Conservation (phyloP, 805 yeast genomes). For the Clavispora santaluciae region DNA sequence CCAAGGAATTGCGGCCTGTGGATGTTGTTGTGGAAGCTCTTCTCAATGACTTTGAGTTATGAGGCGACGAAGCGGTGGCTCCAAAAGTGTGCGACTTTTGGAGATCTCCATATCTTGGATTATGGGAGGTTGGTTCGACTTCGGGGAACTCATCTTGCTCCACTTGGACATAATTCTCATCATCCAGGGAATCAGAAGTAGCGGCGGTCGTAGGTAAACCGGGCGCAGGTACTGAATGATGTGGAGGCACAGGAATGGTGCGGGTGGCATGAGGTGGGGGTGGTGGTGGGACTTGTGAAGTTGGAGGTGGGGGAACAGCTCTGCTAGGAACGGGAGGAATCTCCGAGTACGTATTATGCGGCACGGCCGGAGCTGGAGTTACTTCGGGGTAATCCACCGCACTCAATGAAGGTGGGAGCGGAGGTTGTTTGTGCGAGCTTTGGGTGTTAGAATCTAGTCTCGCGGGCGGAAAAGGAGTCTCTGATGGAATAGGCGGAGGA, state of each 20-base stretch:
- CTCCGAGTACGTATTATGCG: not conserved
- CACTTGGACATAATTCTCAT: not conserved
- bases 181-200: not conserved
- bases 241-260: conserved; percentile 10
- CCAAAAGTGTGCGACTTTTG: not conserved
- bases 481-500: conserved; percentile 1
- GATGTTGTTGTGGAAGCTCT: conserved; percentile 7
- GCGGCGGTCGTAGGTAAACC: conserved; percentile 3
- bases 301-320: conserved; percentile 12
- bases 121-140: not conserved
- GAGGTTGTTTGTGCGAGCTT: not conserved
- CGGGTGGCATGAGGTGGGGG: conserved; percentile 13
- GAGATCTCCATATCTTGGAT: not conserved
- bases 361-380: not conserved
- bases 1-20: conserved; percentile 7
- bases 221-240: conserved; percentile 10
- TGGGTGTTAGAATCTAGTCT: not conserved
- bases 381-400: not conserved
- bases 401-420: not conserved
- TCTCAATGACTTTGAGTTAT: conserved; percentile 12
- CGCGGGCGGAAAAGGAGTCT: conserved; percentile 1
- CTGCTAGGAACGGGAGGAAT: conserved; percentile 13
- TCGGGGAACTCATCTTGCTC: not conserved
- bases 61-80: conserved; percentile 3
- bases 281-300: conserved; percentile 9